A percentile compares a stretch with the other conserved stretches of the same genome.
Conservation (phyloP, 257 asterid species). For the Solanum arcanum region DNA sequence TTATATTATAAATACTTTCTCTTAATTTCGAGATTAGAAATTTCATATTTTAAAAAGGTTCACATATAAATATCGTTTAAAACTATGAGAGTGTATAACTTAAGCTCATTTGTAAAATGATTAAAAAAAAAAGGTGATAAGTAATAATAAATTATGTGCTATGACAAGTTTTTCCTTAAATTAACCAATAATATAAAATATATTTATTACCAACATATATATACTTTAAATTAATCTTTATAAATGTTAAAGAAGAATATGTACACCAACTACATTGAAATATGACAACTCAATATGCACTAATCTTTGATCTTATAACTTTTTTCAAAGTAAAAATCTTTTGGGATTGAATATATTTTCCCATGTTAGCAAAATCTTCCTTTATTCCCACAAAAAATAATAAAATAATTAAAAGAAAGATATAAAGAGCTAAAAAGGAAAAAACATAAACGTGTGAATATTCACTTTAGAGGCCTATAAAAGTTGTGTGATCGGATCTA, state of each 20-base stretch:
- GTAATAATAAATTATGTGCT: not conserved
- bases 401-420: not conserved
- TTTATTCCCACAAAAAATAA: not conserved
- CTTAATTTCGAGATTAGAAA: not conserved
- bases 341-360: not conserved
- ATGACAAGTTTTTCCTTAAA: not conserved
- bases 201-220: not conserved
- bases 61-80: not conserved
- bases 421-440: not conserved
- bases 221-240: not conserved
- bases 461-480: not conserved
- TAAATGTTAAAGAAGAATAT: not conserved
- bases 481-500: not conserved
- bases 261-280: not conserved
- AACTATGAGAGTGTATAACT: not conserved
- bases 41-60: not conserved
- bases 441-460: not conserved
- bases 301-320: not conserved
- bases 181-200: not conserved
- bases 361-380: not conserved
- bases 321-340: not conserved
- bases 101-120: not conserved
- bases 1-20: not conserved
- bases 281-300: not conserved
- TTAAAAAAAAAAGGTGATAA: not conserved